phyloP scores from a whole-genome alignment of 305 asterid species.

The Fraxinus velutina region DNA sequence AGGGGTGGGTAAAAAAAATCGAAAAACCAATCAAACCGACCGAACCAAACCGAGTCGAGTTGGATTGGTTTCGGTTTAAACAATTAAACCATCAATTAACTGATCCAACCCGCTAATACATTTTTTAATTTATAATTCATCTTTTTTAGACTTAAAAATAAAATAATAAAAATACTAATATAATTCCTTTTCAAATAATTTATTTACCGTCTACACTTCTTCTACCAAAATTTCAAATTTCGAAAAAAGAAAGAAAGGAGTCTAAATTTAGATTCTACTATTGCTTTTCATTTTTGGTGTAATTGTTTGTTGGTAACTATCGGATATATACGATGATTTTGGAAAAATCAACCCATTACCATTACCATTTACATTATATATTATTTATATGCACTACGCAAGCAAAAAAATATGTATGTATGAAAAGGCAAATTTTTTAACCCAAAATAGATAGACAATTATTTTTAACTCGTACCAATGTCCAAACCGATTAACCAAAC shows the following conservation, averaged over 20 bases:
- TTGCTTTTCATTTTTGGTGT: neutral
- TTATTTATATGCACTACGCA: too few relatives aligned
- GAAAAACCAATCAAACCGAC: neutral
- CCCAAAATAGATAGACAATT: neutral
- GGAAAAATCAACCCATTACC: neutral
- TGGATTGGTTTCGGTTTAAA: neutral
- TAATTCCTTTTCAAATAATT: too few relatives aligned
- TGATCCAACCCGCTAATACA: neutral
- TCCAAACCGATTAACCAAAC: neutral
- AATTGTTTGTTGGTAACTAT: neutral
- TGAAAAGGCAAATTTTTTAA: neutral
- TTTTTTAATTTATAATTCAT: too few relatives aligned
- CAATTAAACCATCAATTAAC: neutral
- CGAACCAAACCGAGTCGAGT: neutral
- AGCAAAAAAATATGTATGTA: neutral
- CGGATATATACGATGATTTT: neutral
- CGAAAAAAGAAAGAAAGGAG: neutral
- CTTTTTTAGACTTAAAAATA: neutral
- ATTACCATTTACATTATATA: neutral
- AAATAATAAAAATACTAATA: too few relatives aligned
- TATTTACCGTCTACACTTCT: neutral
- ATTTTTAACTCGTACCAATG: neutral
- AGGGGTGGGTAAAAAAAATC: neutral
- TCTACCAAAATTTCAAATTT: neutral
- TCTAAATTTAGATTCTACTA: too few relatives aligned